These are phyloP conservation scores for Nigrospora sphaerica DNA, from an alignment of 2,329 filamentous ascomycete genomes.

Conservation along the genomic window DNA sequence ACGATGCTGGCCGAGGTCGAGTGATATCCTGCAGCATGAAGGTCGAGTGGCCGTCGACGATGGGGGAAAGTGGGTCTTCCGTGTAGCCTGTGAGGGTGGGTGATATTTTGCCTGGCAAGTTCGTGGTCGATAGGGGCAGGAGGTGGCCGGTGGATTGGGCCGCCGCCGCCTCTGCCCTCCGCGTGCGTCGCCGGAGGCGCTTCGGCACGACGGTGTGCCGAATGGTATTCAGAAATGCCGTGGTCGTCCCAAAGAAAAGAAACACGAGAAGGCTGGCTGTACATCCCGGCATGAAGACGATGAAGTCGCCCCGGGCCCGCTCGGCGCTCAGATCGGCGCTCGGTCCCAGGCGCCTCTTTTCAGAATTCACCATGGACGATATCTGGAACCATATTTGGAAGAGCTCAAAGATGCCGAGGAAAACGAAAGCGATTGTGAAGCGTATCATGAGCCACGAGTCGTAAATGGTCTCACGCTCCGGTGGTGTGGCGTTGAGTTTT, in stretches of 20 bases:
- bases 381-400: constrained; percentile 24
- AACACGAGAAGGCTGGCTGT: constrained; percentile 17
- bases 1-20: not conserved
- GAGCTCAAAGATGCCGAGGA: constrained; percentile 26
- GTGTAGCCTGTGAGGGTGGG: no score
- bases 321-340: constrained; percentile 20
- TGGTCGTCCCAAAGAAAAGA: constrained; percentile 5
- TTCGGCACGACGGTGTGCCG: constrained; percentile 1
- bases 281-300: constrained; percentile 23
- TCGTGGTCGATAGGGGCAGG: no score
- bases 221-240: constrained; percentile 3
- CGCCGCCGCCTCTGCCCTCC: not conserved
- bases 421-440: constrained; percentile 28
- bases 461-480: constrained; percentile 22
- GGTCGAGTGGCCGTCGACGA: no score
- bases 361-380: constrained; percentile 15
- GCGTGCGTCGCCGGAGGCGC: not conserved
- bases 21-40: not conserved
- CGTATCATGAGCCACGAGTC: constrained; percentile 29
- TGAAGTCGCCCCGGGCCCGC: constrained; percentile 20
- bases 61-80: no score
- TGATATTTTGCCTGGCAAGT: no score
- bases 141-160: not conserved
- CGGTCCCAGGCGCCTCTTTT: constrained; percentile 12
- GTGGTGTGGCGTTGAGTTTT: constrained; percentile 8